Evolutionary conservation across 2,329 filamentous ascomycete genomes (phyloP), one percentile per base, ranked within the genome.

Genomic region (Cordyceps fumosorosea): DNA sequence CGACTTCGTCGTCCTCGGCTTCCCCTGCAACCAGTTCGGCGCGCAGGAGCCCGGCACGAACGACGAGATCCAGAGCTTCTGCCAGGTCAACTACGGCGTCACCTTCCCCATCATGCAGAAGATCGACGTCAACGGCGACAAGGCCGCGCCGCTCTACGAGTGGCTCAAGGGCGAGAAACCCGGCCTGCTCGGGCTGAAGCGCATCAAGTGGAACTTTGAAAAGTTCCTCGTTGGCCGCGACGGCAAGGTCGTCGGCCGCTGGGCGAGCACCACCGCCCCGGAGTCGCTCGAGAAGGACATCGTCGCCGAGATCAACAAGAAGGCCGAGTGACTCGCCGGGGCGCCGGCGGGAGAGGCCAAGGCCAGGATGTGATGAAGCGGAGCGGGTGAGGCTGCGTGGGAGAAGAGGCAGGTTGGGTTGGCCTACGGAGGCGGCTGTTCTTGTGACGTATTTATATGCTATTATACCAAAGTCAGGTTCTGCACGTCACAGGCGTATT

Each of bases 171-270:
- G 77, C 50, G 78, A 87, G 77, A 89, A 91, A 81, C 84, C 93
- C 0, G 93, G 95, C 24, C 71, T 97, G 62, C 78, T 98, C 78
- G 95, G 95, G 22, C 75, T 98, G 72, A 93, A 96, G 87, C 78
- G 88, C 65, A 82, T 99, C 70, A 97, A 98, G 89, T 99, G 95
- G 95, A 99, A 99, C 80, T 99, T 98, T 80, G 95, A 99, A 78
- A 99, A 99, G 85, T 99, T 97, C 78, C 79, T 99, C 66, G 81
- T 99, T 67, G 89, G 88, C 64, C 84, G 85, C 65, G 91, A 98
- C 75, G 95, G 95, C 29, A 84, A 89, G 78, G 91, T 98, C 68
- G 89, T 90, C 77, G 84, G 84, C 32, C 81, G 95, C 67, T 99
- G 92, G 91, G 90, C 91, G 40, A 93, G 90, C 75, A 89, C 86